Conservation (phyloP, 2,329 filamentous ascomycete genomes). For the Claviceps sp. region DNA sequence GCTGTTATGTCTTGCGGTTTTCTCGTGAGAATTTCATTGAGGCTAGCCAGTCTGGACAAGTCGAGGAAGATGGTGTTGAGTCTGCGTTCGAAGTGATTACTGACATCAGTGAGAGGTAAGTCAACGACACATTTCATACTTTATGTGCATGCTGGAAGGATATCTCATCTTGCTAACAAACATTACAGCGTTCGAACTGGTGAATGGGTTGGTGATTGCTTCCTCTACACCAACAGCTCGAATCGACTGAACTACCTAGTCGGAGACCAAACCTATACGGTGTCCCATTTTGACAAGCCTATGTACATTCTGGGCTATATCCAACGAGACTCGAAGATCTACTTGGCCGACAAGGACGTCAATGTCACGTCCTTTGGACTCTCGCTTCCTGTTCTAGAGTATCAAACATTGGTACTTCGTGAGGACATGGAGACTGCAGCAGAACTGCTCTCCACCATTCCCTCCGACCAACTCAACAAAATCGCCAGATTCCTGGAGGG, state of each 20-base stretch:
- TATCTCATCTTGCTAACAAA: neutral
- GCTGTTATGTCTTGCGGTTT: constrained; percentile 86
- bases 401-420: constrained; percentile 88
- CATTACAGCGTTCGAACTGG: constrained; percentile 67
- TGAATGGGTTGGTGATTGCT: constrained; percentile 97
- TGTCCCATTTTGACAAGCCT: constrained; percentile 89
- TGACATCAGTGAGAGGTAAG: constrained; percentile 78
- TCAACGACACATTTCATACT: neutral
- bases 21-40: constrained; percentile 80
- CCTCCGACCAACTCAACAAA: constrained; percentile 91
- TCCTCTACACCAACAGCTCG: constrained; percentile 95
- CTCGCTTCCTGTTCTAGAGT: constrained; percentile 86
- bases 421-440: constrained; percentile 86
- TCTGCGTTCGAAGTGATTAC: constrained; percentile 92
- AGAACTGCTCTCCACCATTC: constrained; percentile 72
- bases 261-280: constrained; percentile 93
- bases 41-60: constrained; percentile 66
- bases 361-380: constrained; percentile 80
- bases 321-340: constrained; percentile 86
- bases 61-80: constrained; percentile 87
- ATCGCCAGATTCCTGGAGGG: constrained; percentile 95
- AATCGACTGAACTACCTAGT: constrained; percentile 97
- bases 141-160: neutral
- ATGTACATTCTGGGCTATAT: constrained; percentile 96
- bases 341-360: constrained; percentile 92